Evolutionary conservation across 2,329 filamentous ascomycete genomes (phyloP).

Genomic region (Aureobasidium subglaciale): DNA sequence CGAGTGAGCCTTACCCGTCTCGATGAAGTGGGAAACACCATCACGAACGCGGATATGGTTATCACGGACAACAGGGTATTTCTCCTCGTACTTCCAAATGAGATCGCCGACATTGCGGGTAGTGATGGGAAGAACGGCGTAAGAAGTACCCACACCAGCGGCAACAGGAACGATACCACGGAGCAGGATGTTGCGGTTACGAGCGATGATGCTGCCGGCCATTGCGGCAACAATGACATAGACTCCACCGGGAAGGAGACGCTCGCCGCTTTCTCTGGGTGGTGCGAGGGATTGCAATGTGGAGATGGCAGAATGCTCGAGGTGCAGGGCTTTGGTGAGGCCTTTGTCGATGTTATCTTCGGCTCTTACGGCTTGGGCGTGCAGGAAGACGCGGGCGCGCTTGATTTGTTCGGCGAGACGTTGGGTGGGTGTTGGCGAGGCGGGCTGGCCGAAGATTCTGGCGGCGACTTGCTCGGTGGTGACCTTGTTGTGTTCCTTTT

Average conservation of each 20-base stretch:
- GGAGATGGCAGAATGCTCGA: conserved; percentile 83
- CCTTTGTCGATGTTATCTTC: conserved; percentile 79
- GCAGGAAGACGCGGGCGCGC: conserved; percentile 69
- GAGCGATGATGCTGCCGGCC: conserved; percentile 84
- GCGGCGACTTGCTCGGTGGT: conserved; percentile 20
- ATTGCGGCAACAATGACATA: conserved; percentile 93
- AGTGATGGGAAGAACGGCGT: conserved; percentile 79
- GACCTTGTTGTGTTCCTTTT: conserved; percentile 26
- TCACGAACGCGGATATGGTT: conserved; percentile 68
- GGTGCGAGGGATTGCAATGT: conserved; percentile 87
- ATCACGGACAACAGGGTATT: conserved; percentile 73
- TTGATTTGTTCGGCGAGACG: conserved; percentile 78
- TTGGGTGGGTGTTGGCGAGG: conserved; percentile 72
- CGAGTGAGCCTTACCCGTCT: conserved; percentile 68
- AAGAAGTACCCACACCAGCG: conserved; percentile 75
- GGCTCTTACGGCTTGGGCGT: conserved; percentile 63
- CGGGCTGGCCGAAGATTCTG: conserved; percentile 25
- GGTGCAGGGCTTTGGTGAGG: conserved; percentile 71
- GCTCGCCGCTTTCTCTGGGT: conserved; percentile 75
- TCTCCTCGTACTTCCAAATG: conserved; percentile 88
- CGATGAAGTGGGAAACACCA: conserved; percentile 60
- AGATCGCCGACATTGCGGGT: conserved; percentile 82
- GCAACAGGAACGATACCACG: conserved; percentile 69
- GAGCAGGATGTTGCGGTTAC: conserved; percentile 79
- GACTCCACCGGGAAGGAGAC: conserved; percentile 78